A percentile compares a stretch with the other conserved stretches of the same genome.
phyloP scores from a whole-genome alignment of 192 early-diverging fungal genomes.

The Chytriomyces sp. region DNA sequence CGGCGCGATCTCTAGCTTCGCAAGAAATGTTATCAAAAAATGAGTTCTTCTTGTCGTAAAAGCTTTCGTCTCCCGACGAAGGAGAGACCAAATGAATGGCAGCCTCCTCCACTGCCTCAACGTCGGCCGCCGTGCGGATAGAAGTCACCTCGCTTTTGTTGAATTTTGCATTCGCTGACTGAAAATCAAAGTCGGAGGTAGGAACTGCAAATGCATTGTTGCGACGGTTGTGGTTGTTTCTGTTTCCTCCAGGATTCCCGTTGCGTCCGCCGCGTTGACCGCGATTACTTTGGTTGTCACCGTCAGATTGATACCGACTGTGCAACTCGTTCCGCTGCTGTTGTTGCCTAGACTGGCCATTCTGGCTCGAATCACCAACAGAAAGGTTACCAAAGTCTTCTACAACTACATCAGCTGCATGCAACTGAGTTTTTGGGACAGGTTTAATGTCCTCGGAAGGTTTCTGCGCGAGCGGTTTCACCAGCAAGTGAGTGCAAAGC shows the following conservation, averaged over 20 bases:
- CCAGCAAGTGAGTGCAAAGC: too few species aligned
- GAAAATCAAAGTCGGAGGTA: slow-evolving; percentile 93
- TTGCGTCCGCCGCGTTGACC: slow-evolving; percentile 47
- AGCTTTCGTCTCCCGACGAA: slow-evolving; percentile 50
- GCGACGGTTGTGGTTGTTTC: slow-evolving; percentile 41
- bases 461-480: too few species aligned
- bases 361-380: too few species aligned
- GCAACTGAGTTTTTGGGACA: too few species aligned
- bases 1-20: slow-evolving; percentile 85
- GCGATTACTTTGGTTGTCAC: too few species aligned
- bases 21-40: slow-evolving; percentile 99
- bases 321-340: too few species aligned
- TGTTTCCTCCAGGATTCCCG: slow-evolving; percentile 32
- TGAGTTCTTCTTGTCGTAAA: slow-evolving; percentile 75
- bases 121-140: slow-evolving; percentile 4
- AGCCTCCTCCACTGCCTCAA: slow-evolving; percentile 12
- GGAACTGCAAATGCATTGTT: slow-evolving; percentile 60
- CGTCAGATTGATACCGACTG: too few species aligned
- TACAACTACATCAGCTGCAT: too few species aligned
- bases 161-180: slow-evolving; percentile 93
- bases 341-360: too few species aligned
- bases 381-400: too few species aligned
- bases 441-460: too few species aligned
- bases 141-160: slow-evolving; percentile 58
- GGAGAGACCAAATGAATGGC: slow-evolving; percentile 42